Base-by-base conservation (phyloP, 2,329 filamentous ascomycete species). In the Xylaria multiplex region DNA sequence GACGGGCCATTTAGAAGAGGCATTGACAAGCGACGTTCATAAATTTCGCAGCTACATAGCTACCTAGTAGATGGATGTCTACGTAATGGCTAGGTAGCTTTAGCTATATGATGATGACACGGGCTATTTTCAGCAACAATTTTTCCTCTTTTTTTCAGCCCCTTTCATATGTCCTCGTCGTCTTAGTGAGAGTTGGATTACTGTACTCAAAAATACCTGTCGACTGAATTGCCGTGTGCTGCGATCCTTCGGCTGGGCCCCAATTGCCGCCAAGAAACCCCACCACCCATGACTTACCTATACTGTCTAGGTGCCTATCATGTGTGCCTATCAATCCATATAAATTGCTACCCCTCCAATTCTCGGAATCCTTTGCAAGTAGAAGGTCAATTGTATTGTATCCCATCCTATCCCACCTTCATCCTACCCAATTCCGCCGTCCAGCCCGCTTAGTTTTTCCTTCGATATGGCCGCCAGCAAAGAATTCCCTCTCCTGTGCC, bases 401-500 rank as follows among this genome's bases (percentile, higher is more conserved):
- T 55, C 22, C 24, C 19, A n/a, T 37, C 35, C 42, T 27, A 35
- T 24, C 27, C n/a, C 24, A 42, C 16, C 50, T 40, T 40, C 16
- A 46, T 24, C 22, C 40, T 61, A 3, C 45, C 14, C 37, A 37
- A 19, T 54, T 60, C 68, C 71, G 62, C 63, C 66, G 43, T 64
- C 43, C 19, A 49, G 62, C 37, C 45, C 54, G 42, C 55, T 27
- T 14, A 68, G 42, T 70, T 57, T 37, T 58, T 59, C 60, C 22
- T 75, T 70, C 76, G 83, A 77, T 71, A 97, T 97, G 93, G 86
- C 92, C 78, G 80, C 90, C 74, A 78, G 81, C 74, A 91, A 93
- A 83, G 90, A 93, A 81, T 98, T 91, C 84, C 86, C 92, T 81
- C 91, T 99, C 76, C 87, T 98, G 77, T 96, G 91, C 82, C 84